A percentile compares a stretch with the other conserved stretches of the same genome.
phyloP scores from a whole-genome alignment of 2,329 filamentous ascomycete species.

The Penicillium paneum region DNA sequence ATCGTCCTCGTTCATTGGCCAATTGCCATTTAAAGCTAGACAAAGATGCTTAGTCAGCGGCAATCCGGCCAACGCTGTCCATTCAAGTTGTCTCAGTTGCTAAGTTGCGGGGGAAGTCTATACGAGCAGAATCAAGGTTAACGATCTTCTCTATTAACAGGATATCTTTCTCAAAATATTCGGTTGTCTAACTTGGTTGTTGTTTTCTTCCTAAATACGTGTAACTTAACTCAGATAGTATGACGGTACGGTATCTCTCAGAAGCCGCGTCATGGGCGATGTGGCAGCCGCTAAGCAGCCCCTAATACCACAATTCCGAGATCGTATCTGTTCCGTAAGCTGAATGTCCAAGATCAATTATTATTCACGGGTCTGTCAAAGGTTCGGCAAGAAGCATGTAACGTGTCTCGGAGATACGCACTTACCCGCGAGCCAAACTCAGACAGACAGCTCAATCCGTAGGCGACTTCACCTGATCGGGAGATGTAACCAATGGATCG shows the following conservation, averaged over 20 bases:
- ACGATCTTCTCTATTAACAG: background rate
- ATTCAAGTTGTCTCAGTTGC: background rate
- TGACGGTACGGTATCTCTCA: constrained; percentile 13
- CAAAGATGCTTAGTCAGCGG: background rate
- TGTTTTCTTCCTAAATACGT: background rate
- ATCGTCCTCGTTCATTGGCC: background rate
- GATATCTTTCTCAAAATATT: background rate
- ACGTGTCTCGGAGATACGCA: background rate
- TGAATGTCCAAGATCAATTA: too few relatives aligned
- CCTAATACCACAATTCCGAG: background rate
- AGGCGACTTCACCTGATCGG: background rate
- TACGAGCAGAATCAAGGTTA: background rate
- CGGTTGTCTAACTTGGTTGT: background rate
- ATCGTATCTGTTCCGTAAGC: background rate
- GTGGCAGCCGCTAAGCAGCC: constrained; percentile 7
- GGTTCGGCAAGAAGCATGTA: background rate
- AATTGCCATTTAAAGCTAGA: background rate
- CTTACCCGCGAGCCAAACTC: background rate
- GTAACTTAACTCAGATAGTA: background rate
- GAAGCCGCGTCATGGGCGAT: constrained; percentile 14
- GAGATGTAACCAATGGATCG: background rate
- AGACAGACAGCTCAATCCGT: background rate
- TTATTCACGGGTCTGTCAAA: background rate
- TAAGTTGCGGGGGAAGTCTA: background rate
- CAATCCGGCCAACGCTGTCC: background rate